These are phyloP conservation scores for Phytophthora sojae DNA, from an alignment of 352 stramenopile genomes.

Conservation along the genomic window DNA sequence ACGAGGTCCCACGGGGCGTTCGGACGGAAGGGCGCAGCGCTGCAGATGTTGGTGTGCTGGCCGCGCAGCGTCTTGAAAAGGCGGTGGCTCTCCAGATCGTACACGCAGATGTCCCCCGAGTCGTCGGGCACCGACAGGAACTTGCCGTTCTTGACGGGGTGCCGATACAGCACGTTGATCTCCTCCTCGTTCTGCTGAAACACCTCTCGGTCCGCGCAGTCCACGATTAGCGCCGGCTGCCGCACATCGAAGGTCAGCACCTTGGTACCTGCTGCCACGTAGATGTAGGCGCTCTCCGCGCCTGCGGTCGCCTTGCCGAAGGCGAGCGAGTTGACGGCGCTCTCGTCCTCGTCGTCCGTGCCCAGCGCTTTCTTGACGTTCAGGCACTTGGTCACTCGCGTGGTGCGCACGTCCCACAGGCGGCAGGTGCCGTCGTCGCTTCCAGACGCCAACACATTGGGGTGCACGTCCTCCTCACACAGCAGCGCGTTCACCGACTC, in stretches of 20 bases:
- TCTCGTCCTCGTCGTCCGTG: conserved; percentile 37
- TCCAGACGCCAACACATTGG: conserved; percentile 66
- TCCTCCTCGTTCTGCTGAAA: conserved; percentile 73
- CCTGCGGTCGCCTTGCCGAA: conserved; percentile 46
- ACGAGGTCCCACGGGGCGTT: conserved; percentile 80
- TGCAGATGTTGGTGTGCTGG: conserved; percentile 80
- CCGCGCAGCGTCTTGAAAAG: conserved; percentile 73
- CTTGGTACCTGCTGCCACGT: conserved; percentile 67
- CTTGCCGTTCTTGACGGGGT: conserved; percentile 54
- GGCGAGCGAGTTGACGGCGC: conserved; percentile 72
- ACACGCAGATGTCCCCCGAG: conserved; percentile 72
- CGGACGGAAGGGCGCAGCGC: conserved; percentile 68
- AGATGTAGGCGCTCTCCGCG: conserved; percentile 48
- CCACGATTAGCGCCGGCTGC: conserved; percentile 60
- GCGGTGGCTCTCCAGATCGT: conserved; percentile 60
- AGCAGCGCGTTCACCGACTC: conserved; percentile 67
- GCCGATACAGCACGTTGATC: conserved; percentile 69
- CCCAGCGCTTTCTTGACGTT: conserved; percentile 68
- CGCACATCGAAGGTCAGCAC: conserved; percentile 78
- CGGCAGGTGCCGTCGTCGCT: conserved; percentile 75
- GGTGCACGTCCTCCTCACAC: conserved; percentile 57
- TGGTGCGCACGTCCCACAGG: conserved; percentile 74
- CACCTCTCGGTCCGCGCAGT: conserved; percentile 60
- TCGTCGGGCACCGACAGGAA: conserved; percentile 76
- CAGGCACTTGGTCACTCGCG: conserved; percentile 65